Conservation (phyloP, 2,329 filamentous ascomycete genomes). For the Lasiodiplodia hormozganensis region DNA sequence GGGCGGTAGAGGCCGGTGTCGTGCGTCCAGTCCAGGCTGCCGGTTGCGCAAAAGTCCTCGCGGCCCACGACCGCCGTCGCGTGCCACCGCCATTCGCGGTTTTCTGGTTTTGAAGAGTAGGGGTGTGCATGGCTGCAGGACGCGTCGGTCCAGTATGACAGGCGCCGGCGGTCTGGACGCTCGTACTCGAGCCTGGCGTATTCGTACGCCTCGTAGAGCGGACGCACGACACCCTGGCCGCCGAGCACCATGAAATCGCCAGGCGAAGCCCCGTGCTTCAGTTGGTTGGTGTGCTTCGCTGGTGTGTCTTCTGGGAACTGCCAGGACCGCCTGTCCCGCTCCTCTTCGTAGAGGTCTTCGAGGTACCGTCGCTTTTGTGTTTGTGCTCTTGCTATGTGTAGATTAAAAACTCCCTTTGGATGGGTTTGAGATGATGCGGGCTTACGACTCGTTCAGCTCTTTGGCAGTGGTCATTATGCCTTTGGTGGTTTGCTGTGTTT, state of each 20-base stretch:
- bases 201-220: background rate
- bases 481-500: background rate
- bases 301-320: background rate
- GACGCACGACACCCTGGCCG: background rate
- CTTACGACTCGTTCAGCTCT: background rate
- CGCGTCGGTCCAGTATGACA: slow-evolving; percentile 7
- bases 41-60: background rate
- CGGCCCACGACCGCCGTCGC: slow-evolving; percentile 1
- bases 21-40: background rate
- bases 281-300: background rate
- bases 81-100: background rate
- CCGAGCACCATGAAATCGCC: background rate
- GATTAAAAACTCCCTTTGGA: background rate
- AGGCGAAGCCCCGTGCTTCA: background rate
- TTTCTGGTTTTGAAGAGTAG: background rate
- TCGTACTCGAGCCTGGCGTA: slow-evolving; percentile 8
- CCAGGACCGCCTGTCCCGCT: background rate
- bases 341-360: background rate
- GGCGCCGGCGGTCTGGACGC: background rate
- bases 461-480: background rate
- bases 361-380: background rate
- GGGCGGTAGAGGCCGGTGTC: background rate
- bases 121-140: background rate
- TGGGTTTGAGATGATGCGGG: background rate
- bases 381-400: background rate